These are phyloP conservation scores for Coemansia sp. DNA, from an alignment of 192 early-diverging fungal species.

Conservation along the genomic window DNA sequence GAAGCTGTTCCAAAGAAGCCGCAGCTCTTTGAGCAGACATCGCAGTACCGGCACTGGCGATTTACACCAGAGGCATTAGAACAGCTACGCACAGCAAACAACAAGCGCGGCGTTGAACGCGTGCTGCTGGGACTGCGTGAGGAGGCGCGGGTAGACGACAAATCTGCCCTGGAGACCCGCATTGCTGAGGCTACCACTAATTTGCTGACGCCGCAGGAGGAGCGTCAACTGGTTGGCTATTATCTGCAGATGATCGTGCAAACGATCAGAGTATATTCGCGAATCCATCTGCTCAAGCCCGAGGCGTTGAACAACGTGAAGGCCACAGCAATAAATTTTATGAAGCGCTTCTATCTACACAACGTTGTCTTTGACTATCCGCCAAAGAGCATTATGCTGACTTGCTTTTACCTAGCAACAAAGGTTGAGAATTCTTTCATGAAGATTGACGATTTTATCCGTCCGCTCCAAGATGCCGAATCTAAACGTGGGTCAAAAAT, in stretches of 20 bases:
- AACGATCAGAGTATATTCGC: constrained; percentile 20
- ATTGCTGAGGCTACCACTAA: constrained; percentile 41
- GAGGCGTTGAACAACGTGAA: constrained; percentile 48
- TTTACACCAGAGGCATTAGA: constrained; percentile 59
- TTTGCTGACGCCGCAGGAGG: constrained; percentile 41
- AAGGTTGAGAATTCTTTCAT: constrained; percentile 74
- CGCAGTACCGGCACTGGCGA: constrained; percentile 74
- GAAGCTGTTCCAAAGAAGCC: constrained; percentile 6
- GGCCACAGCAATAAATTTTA: constrained; percentile 76
- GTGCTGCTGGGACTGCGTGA: constrained; percentile 59
- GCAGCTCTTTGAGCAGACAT: constrained; percentile 65
- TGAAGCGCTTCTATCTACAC: constrained; percentile 79
- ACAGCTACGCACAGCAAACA: constrained; percentile 60
- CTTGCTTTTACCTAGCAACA: constrained; percentile 74
- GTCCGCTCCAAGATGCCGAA: constrained; percentile 32
- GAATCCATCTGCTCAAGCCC: constrained; percentile 27
- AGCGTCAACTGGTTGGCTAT: constrained; percentile 47
- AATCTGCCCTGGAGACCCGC: constrained; percentile 24
- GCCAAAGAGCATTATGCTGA: constrained; percentile 74
- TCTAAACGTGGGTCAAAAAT: constrained; percentile 42
- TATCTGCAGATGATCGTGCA: constrained; percentile 37
- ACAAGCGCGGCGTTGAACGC: constrained; percentile 57
- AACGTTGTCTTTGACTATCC: constrained; percentile 81
- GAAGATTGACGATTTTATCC: constrained; percentile 69
- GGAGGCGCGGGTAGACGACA: constrained; percentile 52